Conservation (phyloP, 2,329 filamentous ascomycete species). For the Metarhizium album region DNA sequence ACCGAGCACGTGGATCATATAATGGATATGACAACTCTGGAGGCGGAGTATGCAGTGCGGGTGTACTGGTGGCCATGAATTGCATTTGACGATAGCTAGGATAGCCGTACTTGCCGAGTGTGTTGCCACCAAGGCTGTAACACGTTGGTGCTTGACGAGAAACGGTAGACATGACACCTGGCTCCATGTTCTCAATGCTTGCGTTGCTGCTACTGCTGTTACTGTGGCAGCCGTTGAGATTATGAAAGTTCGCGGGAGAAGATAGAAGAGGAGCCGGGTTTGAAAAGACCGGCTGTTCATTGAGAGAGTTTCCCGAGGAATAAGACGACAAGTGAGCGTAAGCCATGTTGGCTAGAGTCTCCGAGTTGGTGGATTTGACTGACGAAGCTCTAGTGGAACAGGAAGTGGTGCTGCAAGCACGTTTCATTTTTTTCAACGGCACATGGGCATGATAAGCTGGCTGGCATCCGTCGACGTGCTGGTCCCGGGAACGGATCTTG, state of each 20-base stretch:
- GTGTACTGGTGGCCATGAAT: conserved; percentile 16
- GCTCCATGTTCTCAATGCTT: conserved; percentile 6
- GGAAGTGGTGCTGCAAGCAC: conserved; percentile 13
- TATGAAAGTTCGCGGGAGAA: conserved; percentile 50
- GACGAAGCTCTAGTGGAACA: conserved; percentile 11
- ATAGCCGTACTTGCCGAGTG: conserved; percentile 63
- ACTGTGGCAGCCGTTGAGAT: conserved; percentile 18
- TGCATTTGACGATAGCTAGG: conserved; percentile 76
- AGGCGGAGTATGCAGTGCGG: conserved; percentile 10
- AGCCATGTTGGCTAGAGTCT: conserved; percentile 33
- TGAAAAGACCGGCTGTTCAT: conserved; percentile 14
- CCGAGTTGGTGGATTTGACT: conserved; percentile 39
- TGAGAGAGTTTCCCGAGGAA: conserved; percentile 2
- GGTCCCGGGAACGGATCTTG: conserved; percentile 79
- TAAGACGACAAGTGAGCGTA: conserved; percentile 30
- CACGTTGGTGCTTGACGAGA: conserved; percentile 49
- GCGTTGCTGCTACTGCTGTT: not conserved
- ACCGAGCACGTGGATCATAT: conserved; percentile 35
- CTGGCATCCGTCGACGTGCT: conserved; percentile 46
- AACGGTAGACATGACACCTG: conserved; percentile 4
- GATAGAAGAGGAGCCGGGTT: conserved; percentile 44
- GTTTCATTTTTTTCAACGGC: not conserved
- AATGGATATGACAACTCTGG: conserved; percentile 33
- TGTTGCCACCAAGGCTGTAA: conserved; percentile 55
- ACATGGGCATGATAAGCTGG: conserved; percentile 8